Conservation (phyloP, 2,329 filamentous ascomycete genomes). For the Curvularia eragrostidis region DNA sequence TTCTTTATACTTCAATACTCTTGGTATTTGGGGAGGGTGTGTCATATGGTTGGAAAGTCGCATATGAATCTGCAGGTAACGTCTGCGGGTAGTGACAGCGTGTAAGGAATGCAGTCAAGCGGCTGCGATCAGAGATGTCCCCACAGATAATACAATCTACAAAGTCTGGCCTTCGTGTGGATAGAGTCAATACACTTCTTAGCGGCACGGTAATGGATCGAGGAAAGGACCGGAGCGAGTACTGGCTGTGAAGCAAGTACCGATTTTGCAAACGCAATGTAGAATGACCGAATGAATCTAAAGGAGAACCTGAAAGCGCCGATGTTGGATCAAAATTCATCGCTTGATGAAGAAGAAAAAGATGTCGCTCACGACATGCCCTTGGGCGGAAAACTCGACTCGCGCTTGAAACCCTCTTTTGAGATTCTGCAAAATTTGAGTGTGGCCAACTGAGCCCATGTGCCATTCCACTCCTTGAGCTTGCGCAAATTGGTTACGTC, state of each 20-base stretch:
- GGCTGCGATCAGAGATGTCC: not conserved
- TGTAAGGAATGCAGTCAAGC: too few species aligned
- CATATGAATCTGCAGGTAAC: not conserved
- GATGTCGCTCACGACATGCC: conserved; percentile 42
- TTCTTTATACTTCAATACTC: not conserved
- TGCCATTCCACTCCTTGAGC: conserved; percentile 78
- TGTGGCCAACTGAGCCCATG: conserved; percentile 80
- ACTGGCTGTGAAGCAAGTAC: not conserved
- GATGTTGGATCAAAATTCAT: not conserved
- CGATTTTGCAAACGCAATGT: not conserved
- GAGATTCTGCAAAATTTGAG: conserved; percentile 79
- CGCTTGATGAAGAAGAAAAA: not conserved
- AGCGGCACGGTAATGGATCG: not conserved
- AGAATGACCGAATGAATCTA: too few species aligned
- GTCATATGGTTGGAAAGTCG: not conserved
- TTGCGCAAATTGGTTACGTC: conserved; percentile 68
- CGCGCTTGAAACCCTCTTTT: conserved; percentile 67
- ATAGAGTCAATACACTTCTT: not conserved
- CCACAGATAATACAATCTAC: not conserved
- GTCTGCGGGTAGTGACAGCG: not conserved
- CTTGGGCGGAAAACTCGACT: conserved; percentile 79
- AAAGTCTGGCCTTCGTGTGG: not conserved
- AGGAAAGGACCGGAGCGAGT: not conserved
- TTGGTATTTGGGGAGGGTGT: not conserved
- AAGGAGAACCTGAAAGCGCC: too few species aligned